A percentile compares a stretch with the other conserved stretches of the same genome.
phyloP scores from a whole-genome alignment of 306 rosid species.

The Geum urbanum region DNA sequence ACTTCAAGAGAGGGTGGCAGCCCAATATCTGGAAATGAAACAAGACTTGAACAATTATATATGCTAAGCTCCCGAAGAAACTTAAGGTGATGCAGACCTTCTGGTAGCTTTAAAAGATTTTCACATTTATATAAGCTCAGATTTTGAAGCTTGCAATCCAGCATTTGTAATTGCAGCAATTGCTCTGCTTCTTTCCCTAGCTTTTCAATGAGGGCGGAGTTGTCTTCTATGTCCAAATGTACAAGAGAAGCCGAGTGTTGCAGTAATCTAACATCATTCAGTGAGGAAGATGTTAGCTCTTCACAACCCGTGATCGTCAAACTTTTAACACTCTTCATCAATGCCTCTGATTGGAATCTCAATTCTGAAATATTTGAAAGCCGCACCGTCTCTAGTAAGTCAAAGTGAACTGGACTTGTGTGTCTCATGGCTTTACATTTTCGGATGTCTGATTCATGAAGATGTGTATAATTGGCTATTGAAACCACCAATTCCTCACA shows the following conservation, averaged over 20 bases:
- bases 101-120: not conserved
- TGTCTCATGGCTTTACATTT: not conserved
- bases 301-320: not conserved
- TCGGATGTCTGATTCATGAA: not conserved
- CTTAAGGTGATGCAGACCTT: conserved; percentile 1
- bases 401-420: not conserved
- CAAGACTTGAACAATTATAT: not conserved
- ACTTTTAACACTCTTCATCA: not conserved
- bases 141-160: not conserved
- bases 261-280: not conserved
- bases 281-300: not conserved
- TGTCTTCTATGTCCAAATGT: not conserved
- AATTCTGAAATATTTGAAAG: not conserved
- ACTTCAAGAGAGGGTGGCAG: not conserved
- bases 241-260: not conserved
- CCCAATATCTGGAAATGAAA: not conserved
- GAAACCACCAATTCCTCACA: not conserved
- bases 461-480: not conserved
- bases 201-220: not conserved
- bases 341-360: not conserved
- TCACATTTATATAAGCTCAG: not conserved
- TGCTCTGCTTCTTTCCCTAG: not conserved
- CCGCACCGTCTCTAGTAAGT: not conserved
- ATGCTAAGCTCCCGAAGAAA: not conserved
- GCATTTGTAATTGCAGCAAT: not conserved